Evolutionary conservation across 2,329 filamentous ascomycete genomes (phyloP).

Genomic region (Coniella lustricola): DNA sequence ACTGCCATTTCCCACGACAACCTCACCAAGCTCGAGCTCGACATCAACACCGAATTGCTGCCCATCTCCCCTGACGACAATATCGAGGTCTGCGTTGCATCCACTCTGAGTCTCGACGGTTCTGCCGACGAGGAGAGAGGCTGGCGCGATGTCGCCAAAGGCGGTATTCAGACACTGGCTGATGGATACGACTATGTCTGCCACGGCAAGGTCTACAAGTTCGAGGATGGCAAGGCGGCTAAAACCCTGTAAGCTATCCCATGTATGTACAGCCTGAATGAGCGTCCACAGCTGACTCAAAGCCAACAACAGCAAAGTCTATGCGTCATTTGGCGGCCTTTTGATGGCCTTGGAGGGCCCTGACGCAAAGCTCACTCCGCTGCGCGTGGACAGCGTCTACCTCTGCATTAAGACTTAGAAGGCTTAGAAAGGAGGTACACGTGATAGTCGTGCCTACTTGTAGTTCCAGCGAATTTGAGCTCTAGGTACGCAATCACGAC

Average conservation of each 20-base stretch:
- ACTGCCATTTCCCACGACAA: conserved; percentile 68
- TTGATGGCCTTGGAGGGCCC: conserved; percentile 87
- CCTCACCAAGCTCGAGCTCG: conserved; percentile 71
- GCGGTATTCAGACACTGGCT: conserved; percentile 54
- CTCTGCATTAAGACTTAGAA: conserved; percentile 82
- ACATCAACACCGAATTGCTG: conserved; percentile 92
- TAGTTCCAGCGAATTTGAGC: background rate
- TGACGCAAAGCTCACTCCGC: conserved; percentile 86
- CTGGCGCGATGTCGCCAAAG: conserved; percentile 69
- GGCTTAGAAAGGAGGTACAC: conserved; percentile 6
- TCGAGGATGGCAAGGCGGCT: conserved; percentile 70
- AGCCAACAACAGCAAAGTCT: conserved; percentile 64
- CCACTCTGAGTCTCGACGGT: conserved; percentile 80
- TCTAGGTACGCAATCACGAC: conserved; percentile 4
- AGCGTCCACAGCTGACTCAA: background rate
- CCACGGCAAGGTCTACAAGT: conserved; percentile 82
- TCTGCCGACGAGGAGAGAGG: conserved; percentile 67
- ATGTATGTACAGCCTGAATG: background rate
- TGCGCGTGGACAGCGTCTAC: conserved; percentile 91
- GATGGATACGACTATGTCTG: conserved; percentile 86
- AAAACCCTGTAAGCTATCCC: conserved; percentile 71
- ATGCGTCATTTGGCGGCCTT: conserved; percentile 87
- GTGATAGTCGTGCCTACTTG: background rate
- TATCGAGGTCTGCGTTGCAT: conserved; percentile 75
- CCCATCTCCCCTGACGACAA: conserved; percentile 67